Percentiles rank a stretch among this genome's conserved stretches.
Conservation (phyloP, 768 basidiomycete species). For the Lactarius sp. region DNA sequence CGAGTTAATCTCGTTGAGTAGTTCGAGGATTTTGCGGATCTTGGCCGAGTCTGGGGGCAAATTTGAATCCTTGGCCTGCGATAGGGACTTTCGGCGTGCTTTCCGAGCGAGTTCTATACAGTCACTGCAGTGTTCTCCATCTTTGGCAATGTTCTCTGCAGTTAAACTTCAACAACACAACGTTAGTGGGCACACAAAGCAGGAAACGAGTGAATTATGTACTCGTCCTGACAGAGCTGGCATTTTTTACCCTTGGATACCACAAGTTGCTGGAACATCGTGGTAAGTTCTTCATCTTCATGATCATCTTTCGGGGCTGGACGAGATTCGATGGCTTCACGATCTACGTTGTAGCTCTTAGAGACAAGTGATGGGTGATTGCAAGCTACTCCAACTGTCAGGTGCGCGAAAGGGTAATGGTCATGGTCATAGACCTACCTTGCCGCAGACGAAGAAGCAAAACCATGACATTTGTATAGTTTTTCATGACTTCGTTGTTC, state of each 20-base stretch:
- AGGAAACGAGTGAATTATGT: conserved; percentile 30
- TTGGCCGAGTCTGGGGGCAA: conserved; percentile 79
- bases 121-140: conserved; percentile 49
- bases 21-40: conserved; percentile 72
- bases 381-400: conserved; percentile 53
- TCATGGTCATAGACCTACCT: conserved; percentile 44
- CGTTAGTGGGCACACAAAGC: neutral
- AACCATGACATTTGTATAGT: conserved; percentile 66
- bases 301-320: conserved; percentile 47
- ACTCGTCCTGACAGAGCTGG: conserved; percentile 72
- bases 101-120: conserved; percentile 54
- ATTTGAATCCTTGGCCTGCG: conserved; percentile 29
- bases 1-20: conserved; percentile 61
- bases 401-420: neutral
- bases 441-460: conserved; percentile 82
- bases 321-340: conserved; percentile 70
- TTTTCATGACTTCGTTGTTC: conserved; percentile 45
- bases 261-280: conserved; percentile 64
- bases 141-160: conserved; percentile 37
- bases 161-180: conserved; percentile 34
- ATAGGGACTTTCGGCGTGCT: conserved; percentile 39
- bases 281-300: conserved; percentile 65
- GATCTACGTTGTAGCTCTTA: conserved; percentile 67
- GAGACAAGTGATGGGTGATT: conserved; percentile 83
- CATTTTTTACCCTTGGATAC: conserved; percentile 61